Evolutionary conservation across 257 asterid genomes (phyloP), one percentile per base, ranked within the genome.

Genomic region (Salvia splendens): DNA sequence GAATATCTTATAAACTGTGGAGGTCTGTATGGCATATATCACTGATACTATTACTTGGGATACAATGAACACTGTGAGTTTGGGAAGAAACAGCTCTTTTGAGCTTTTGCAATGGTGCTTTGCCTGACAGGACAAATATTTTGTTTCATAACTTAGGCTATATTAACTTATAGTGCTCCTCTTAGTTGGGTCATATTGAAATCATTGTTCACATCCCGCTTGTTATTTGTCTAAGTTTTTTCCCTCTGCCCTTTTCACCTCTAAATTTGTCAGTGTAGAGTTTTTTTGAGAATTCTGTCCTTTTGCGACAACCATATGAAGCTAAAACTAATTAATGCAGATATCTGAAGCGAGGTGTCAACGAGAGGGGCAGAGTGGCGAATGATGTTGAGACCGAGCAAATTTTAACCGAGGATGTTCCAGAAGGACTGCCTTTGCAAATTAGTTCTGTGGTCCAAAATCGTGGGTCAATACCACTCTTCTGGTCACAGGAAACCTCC

Each of bases 401-500:
- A 77, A 83, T 92, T 67, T 77, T 92, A 50, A 60, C 80, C 71
- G 97, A 92, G 85, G 91, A 87, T 77, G 86, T 73, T 77, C 78
- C 87, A 30, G 96, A 89, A 78, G 95, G 91, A 47, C 58, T 62
- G 45, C 92, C 97, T 35, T 15, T 79, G 78, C 93, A 86, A 73
- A 78, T 89, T 73, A 92, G 94, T 79, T 92, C 98, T 42, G 93
- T 89, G 63, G 96, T 92, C 69, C 98, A 92, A 82, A 87, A 86
- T 72, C 98, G 98, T 82, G 98, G 98, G 51, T 94, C 99, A 45
- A 94, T 94, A 73, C 99, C 99, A 6, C 85, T 94, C 56, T 94
- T 88, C 82, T 94, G 99, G 99, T 91, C 96, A 53, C 99, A 94
- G 73, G 96, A 94, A 78, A 85, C 99, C 57, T 94, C 99, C 56